These are phyloP conservation scores for Beauveria sp. DNA, from an alignment of 2,329 filamentous ascomycete species.

Conservation along the genomic window DNA sequence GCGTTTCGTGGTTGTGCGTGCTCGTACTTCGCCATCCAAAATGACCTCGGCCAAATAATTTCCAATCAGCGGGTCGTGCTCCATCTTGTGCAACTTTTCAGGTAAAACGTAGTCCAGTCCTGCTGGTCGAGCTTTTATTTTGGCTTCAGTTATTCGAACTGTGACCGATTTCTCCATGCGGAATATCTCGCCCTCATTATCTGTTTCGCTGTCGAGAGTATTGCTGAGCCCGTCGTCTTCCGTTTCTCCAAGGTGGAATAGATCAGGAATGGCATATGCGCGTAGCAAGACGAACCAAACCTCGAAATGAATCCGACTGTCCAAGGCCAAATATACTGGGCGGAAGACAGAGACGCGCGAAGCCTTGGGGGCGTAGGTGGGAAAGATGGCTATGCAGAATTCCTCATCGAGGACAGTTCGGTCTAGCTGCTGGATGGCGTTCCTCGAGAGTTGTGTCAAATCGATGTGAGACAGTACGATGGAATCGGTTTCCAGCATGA, in stretches of 20 bases:
- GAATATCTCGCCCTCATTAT: constrained; percentile 44
- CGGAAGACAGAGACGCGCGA: constrained; percentile 68
- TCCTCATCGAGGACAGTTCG: constrained; percentile 86
- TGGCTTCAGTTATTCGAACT: constrained; percentile 54
- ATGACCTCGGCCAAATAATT: constrained; percentile 76
- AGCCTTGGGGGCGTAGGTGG: constrained; percentile 74
- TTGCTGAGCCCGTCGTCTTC: constrained; percentile 36
- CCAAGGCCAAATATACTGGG: constrained; percentile 84
- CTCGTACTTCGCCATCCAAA: constrained; percentile 70
- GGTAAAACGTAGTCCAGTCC: constrained; percentile 17
- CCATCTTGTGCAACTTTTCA: constrained; percentile 17
- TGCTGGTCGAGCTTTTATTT: constrained; percentile 37
- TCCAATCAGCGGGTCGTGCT: constrained; percentile 43
- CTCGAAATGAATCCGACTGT: constrained; percentile 84
- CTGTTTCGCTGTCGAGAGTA: constrained; percentile 28
- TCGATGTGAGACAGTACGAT: constrained; percentile 76
- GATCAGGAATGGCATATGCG: constrained; percentile 84
- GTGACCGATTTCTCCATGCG: constrained; percentile 54
- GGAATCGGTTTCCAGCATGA: constrained; percentile 79
- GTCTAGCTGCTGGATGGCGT: constrained; percentile 84
- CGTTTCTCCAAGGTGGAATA: constrained; percentile 59
- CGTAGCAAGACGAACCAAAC: constrained; percentile 92
- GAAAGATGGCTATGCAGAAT: constrained; percentile 91
- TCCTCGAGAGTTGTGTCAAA: constrained; percentile 79
- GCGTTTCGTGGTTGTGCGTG: constrained; percentile 63